Percentiles rank a stretch among this genome's conserved stretches.
Evolutionary conservation across 192 early-diverging fungal species (phyloP).

Genomic region (Gryganskiella cystojenkinii): DNA sequence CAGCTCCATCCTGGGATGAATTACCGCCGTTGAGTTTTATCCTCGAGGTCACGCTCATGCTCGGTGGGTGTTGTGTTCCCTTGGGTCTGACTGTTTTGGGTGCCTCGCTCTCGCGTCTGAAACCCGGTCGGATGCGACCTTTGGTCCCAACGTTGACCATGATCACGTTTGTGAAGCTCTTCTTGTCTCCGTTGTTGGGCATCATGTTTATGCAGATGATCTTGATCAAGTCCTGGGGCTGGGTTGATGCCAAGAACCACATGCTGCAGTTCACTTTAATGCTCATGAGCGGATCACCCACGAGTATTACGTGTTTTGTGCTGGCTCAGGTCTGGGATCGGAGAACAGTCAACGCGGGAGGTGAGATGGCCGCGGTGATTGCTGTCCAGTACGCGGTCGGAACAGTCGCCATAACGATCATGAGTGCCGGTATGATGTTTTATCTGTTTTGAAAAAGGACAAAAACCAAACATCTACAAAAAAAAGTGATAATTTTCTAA

Average conservation of each 20-base stretch:
- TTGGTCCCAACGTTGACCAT: constrained; percentile 31
- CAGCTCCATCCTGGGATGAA: constrained; percentile 33
- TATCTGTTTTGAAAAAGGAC: constrained; percentile 28
- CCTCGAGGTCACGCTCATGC: constrained; percentile 35
- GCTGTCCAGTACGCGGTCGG: constrained; percentile 29
- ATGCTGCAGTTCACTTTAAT: constrained; percentile 46
- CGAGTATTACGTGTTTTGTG: constrained; percentile 44
- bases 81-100: constrained; percentile 37
- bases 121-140: constrained; percentile 44
- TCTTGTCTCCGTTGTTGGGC: constrained; percentile 26
- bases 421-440: constrained; percentile 44
- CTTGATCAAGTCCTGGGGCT: constrained; percentile 15
- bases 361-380: constrained; percentile 48
- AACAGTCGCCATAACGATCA: constrained; percentile 17
- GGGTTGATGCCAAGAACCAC: constrained; percentile 29
- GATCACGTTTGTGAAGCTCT: constrained; percentile 33
- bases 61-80: constrained; percentile 43
- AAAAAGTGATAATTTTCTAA: too few species aligned
- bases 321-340: constrained; percentile 48
- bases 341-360: constrained; percentile 28
- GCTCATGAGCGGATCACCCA: constrained; percentile 32
- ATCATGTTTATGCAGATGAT: constrained; percentile 22
- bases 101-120: constrained; percentile 39
- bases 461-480: too few species aligned
- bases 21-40: constrained; percentile 37